These are phyloP conservation scores for Catunica adiposa DNA, from an alignment of 2,329 filamentous ascomycete species.

Conservation along the genomic window DNA sequence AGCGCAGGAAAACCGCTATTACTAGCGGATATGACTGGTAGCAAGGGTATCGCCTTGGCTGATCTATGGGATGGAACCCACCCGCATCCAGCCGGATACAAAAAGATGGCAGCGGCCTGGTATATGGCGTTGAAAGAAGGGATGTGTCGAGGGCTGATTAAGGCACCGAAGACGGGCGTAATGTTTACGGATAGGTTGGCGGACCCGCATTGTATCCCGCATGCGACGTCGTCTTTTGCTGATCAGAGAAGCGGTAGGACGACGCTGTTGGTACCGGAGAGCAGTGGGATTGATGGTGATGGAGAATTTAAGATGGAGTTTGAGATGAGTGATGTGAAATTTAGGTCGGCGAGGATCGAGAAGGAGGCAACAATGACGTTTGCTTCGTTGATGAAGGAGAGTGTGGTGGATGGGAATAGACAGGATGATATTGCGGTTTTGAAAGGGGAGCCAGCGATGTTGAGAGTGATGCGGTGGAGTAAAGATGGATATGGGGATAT, in stretches of 20 bases:
- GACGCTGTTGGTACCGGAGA: not conserved
- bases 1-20: conserved; percentile 14
- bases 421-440: conserved; percentile 8
- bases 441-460: not conserved
- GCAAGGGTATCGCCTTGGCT: not conserved
- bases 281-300: conserved; percentile 4
- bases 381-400: conserved; percentile 12
- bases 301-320: too few species aligned
- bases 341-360: conserved; percentile 1
- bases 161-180: conserved; percentile 7
- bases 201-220: not conserved
- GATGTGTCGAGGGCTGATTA: conserved; percentile 14
- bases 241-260: not conserved
- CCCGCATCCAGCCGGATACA: conserved; percentile 24
- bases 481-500: not conserved
- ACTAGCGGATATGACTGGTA: conserved; percentile 13
- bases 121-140: conserved; percentile 20
- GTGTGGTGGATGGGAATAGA: not conserved
- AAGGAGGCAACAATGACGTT: conserved; percentile 5
- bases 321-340: too few species aligned
- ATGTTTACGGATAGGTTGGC: conserved; percentile 4
- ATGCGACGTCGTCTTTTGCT: conserved; percentile 1
- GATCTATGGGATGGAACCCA: conserved; percentile 26
- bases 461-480: not conserved
- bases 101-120: conserved; percentile 27